A percentile compares a stretch with the other conserved stretches of the same genome.
Conservation (phyloP, 1,284 basidiomycete species). For the Ustilago curta region DNA sequence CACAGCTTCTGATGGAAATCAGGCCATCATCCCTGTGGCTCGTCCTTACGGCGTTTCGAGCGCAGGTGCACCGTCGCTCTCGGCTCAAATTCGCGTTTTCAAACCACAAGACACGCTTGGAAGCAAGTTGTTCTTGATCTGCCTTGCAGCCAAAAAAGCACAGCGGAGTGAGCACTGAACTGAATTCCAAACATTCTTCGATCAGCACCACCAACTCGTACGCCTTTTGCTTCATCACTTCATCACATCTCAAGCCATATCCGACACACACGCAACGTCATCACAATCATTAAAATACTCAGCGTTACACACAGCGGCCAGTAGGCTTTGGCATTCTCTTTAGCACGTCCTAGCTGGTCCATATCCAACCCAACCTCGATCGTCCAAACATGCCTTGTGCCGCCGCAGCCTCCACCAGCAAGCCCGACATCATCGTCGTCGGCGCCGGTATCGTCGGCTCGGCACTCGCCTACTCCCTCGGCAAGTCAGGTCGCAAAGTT, state of each 20-base stretch:
- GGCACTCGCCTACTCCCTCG: constrained; percentile 63
- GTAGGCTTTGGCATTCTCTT: constrained; percentile 13
- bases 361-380: constrained; percentile 1
- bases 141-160: too few relatives aligned
- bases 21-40: constrained; percentile 1
- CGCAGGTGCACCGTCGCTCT: too few relatives aligned
- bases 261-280: not conserved
- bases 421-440: constrained; percentile 62
- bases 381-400: constrained; percentile 16
- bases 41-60: too few relatives aligned
- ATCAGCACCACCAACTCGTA: not conserved
- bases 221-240: not conserved
- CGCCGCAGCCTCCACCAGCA: not conserved
- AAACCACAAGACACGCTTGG: too few relatives aligned
- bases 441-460: constrained; percentile 68
- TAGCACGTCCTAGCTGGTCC: constrained; percentile 27
- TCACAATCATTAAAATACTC: not conserved
- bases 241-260: not conserved
- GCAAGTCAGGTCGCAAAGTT: constrained; percentile 72
- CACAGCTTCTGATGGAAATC: not conserved
- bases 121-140: too few relatives aligned
- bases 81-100: too few relatives aligned
- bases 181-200: too few relatives aligned
- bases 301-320: constrained; percentile 9
- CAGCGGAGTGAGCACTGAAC: too few relatives aligned